Base-by-base conservation (phyloP, 2,329 filamentous ascomycete genomes). In the Fusarium nodosum region DNA sequence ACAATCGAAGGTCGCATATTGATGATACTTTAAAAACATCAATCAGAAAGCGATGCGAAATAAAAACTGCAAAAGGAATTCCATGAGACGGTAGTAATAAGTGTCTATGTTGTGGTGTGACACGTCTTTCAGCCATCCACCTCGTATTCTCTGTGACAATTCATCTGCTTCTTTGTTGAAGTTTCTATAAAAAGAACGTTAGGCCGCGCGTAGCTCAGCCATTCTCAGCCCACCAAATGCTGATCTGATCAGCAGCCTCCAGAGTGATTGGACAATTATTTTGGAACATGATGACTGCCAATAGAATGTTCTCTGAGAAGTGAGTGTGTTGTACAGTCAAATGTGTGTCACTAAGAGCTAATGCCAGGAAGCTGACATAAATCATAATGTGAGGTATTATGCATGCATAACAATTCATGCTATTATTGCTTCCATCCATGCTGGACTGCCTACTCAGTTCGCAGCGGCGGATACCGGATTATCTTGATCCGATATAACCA, bases 121-220 rank as follows among this genome's bases (percentile, higher is more conserved):
- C 34, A 41, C 48, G 26, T 51, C 18, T 28, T 50, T 51, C 6
- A 15, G 13, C 30, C 33, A 41, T 46, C 28, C 45, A 41, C 46
- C 20, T 56, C 54, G 54, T 56, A 52, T 56, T 26, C n/a, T 39
- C 20, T 7, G 20, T 11, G 39, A 18, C 28, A 36, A 26, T 56
- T 56, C 44, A 38, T 22, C 24, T 22, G 26, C 38, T 48, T 48
- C 13, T 31, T 51, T 20, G 44, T 15, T 56, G n/a, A 7, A 34
- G 61, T 64, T 64, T 16, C 61, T 64, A 64, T 64, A 64, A 64
- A 64, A 65, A 65, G 62, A 66, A 5, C 5, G 1, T 1, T 42
- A 45, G 50, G 60, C 58, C 60, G 59, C 62, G 62, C 46, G 60
- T 65, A 42, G 61, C 24, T 22, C 26, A 42, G 38, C 31, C n/a